phyloP scores from a whole-genome alignment of 2,329 filamentous ascomycete species.

The Chaetomiaceae sp. region DNA sequence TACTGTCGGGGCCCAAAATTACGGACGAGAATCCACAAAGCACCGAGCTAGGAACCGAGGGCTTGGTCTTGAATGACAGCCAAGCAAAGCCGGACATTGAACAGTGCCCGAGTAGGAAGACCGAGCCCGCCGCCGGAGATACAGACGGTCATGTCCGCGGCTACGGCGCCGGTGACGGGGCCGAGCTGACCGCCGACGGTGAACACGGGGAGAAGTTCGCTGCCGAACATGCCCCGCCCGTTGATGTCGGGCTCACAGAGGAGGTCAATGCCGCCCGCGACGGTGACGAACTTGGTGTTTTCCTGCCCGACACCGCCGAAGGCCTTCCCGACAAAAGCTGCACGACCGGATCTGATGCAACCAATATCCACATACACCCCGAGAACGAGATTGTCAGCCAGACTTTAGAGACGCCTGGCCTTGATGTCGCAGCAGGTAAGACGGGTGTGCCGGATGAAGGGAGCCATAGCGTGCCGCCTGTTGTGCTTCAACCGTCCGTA shows the following conservation, averaged over 20 bases:
- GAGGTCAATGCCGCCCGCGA: background rate
- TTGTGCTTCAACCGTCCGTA: background rate
- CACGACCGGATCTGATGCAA: background rate
- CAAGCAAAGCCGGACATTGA: background rate
- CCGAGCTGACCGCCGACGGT: background rate
- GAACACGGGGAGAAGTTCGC: background rate
- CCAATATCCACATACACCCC: background rate
- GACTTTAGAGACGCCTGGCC: background rate
- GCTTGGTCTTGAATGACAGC: too few relatives aligned
- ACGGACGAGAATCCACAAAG: background rate
- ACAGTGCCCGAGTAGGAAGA: background rate
- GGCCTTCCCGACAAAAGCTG: too few relatives aligned
- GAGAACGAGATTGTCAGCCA: background rate
- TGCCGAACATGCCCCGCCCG: background rate
- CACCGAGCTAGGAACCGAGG: background rate
- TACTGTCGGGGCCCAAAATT: background rate
- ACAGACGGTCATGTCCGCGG: background rate
- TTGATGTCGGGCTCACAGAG: background rate
- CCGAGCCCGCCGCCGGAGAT: background rate
- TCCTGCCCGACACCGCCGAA: background rate
- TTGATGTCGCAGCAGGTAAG: background rate
- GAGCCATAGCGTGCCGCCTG: background rate
- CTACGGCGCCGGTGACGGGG: background rate
- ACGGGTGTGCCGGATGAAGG: background rate
- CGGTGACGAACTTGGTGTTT: background rate